Conservation (phyloP, 2,329 filamentous ascomycete species). For the Exophiala xenobiotica region DNA sequence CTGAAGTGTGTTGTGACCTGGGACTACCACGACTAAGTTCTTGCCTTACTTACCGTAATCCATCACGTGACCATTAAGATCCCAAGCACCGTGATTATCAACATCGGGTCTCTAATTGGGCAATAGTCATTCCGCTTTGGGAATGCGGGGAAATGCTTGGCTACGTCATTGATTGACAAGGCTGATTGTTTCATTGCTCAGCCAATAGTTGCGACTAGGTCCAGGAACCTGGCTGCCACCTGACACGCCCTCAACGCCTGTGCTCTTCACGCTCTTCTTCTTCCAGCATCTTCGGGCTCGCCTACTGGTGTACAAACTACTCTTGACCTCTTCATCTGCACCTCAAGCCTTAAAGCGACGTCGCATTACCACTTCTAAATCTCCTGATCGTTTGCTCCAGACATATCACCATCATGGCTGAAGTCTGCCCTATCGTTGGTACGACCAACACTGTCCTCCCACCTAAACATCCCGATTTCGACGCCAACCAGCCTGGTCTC, state of each 20-base stretch:
- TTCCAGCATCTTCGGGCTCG: too few species aligned
- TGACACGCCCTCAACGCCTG: too few species aligned
- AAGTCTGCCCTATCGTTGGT: slow-evolving; percentile 31
- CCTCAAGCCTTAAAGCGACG: too few species aligned
- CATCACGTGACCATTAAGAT: neutral
- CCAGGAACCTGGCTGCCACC: too few species aligned
- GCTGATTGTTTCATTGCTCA: neutral
- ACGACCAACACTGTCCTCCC: slow-evolving; percentile 31
- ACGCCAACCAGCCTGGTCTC: slow-evolving; percentile 26
- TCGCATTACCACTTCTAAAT: neutral
- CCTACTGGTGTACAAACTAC: too few species aligned
- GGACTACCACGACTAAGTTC: too few species aligned
- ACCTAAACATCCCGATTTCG: slow-evolving; percentile 28
- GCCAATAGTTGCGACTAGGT: too few species aligned
- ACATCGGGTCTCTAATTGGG: neutral
- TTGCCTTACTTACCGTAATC: too few species aligned
- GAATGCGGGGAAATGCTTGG: neutral
- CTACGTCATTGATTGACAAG: neutral
- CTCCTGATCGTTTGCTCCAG: neutral
- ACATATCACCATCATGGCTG: slow-evolving; percentile 10
- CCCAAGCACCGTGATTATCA: neutral
- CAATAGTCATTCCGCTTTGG: neutral
- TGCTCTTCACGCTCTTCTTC: too few species aligned
- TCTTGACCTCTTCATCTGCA: too few species aligned
- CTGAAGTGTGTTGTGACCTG: too few species aligned